Evolutionary conservation across 2,329 filamentous ascomycete species (phyloP), one percentile per base, ranked within the genome.

Genomic region (Penicillium sclerotiorum): DNA sequence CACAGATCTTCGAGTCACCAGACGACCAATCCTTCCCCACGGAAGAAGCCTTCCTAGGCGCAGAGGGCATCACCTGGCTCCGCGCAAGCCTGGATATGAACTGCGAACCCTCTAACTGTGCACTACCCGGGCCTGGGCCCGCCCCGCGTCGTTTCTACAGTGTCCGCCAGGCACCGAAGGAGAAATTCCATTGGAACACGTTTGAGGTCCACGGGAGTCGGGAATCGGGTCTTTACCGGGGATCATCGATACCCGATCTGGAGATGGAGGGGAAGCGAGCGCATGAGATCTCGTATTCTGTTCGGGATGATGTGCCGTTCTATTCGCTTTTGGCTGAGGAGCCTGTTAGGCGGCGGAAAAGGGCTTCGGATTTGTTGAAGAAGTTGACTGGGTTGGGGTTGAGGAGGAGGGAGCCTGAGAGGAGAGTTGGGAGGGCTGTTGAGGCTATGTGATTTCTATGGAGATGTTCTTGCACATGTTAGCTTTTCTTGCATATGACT

Each of bases 361-460:
- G 49, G 11, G 59, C 58, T 1, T 58, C 57, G n/a, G 22, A 53
- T n/a, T 35, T 62, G 13, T 33, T 59, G 37, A 56, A 48, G 43
- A 59, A 45, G 35, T 50, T 62, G 52, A 38, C 58, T 23, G 59
- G 59, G 6, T 25, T 61, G 22, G 44, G 58, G 18, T 38, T 38
- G 28, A 38, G 49, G 35, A 42, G 28, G 43, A 55, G 39, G 23
- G 50, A 40, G 68, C 67, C 4, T 70, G 71, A 9, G 63, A 57
- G 8, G 42, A 37, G 20, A 28, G 7, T 37, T 15, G 33, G 15
- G 13, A 21, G 36, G 13, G 18, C 45, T 18, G 36, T 47, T 8
- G 35, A 28, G 9, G 36, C 30, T 36, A 15, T 27, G 22, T 41
- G 39, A 41, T 25, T 20, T 15, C 18, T 2, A 41, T 28, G 5